A percentile compares a stretch with the other conserved stretches of the same genome.
Evolutionary conservation across 2,329 filamentous ascomycete genomes (phyloP).

Genomic region (Fusarium kyushuense): DNA sequence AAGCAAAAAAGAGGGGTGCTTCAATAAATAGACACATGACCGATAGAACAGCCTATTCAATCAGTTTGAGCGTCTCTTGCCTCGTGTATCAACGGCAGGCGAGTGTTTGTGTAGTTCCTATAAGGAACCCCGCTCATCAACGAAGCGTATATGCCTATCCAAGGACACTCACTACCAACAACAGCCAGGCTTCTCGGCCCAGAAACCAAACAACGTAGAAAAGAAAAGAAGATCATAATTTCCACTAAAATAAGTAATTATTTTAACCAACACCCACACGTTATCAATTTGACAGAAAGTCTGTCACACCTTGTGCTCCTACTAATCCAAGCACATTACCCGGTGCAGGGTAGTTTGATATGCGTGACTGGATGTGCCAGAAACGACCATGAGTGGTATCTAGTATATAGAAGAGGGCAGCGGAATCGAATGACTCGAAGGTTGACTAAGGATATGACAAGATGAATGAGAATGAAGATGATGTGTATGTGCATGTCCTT

Average conservation of each 20-base stretch:
- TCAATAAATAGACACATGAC: too few species aligned
- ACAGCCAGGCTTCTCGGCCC: not conserved
- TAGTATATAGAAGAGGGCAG: too few species aligned
- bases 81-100: too few species aligned
- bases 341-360: not conserved
- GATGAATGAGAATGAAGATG: not conserved
- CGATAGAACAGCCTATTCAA: too few species aligned
- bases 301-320: not conserved
- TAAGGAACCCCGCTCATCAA: not conserved
- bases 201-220: not conserved
- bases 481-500: not conserved
- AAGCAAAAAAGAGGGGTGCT: too few species aligned
- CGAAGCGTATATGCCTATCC: too few species aligned
- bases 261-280: not conserved
- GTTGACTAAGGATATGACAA: too few species aligned
- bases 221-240: not conserved
- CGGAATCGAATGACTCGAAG: not conserved
- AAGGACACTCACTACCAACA: too few species aligned
- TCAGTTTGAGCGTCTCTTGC: too few species aligned
- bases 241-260: not conserved
- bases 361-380: too few species aligned
- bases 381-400: too few species aligned
- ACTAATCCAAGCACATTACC: not conserved
- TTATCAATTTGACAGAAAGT: not conserved
- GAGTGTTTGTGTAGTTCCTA: too few species aligned